Evolutionary conservation across 495 filamentous ascomycete genomes (phyloP).

Genomic region (Podospora comata): DNA sequence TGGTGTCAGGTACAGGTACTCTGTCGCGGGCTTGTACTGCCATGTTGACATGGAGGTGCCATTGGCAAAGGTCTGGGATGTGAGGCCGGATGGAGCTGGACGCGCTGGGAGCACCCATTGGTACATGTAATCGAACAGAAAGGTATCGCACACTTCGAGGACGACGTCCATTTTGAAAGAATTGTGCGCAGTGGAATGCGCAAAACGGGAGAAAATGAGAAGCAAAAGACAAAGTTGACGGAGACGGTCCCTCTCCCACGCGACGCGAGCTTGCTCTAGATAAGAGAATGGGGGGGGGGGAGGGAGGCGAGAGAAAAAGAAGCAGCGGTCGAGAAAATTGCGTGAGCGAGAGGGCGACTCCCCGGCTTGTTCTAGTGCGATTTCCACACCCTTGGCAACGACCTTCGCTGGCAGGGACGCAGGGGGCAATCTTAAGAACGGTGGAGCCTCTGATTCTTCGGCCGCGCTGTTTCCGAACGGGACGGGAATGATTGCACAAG

Average conservation of each 20-base stretch:
- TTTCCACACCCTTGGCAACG: constrained; percentile 4
- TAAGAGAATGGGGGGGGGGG: neutral
- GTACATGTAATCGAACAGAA: constrained; percentile 78
- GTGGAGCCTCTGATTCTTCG: neutral
- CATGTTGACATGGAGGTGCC: constrained; percentile 45
- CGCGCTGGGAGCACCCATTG: constrained; percentile 64
- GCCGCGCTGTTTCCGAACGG: neutral
- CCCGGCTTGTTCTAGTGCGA: neutral
- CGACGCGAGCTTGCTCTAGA: neutral
- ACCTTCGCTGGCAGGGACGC: neutral
- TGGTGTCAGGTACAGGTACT: constrained; percentile 67
- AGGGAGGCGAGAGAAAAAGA: neutral
- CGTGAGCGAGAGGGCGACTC: constrained; percentile 1
- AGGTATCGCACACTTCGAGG: constrained; percentile 81
- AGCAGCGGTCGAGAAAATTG: constrained; percentile 5
- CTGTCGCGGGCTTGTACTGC: constrained; percentile 69
- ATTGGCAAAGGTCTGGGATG: constrained; percentile 38
- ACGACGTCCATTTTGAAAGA: constrained; percentile 77
- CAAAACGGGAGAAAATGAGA: constrained; percentile 2
- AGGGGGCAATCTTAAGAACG: constrained; percentile 4
- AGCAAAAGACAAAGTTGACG: neutral
- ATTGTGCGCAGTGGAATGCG: neutral
- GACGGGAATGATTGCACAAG: neutral
- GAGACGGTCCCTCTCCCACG: neutral
- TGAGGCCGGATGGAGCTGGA: constrained; percentile 46